A percentile compares a stretch with the other conserved stretches of the same genome.
Evolutionary conservation across 345 rosid genomes (phyloP).

Genomic region (Lumnitzera racemosa): DNA sequence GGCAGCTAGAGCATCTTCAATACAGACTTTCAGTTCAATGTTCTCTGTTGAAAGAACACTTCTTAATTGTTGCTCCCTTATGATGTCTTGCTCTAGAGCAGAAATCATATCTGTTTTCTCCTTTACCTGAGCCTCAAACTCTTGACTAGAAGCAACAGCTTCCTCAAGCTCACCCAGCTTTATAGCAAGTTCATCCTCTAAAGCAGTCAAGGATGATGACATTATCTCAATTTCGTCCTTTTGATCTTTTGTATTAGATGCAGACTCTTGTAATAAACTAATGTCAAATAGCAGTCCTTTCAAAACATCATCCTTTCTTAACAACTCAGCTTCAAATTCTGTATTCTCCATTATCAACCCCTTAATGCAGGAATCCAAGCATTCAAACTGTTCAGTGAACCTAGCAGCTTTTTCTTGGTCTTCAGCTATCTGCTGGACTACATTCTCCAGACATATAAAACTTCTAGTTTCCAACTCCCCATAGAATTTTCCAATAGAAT

Average conservation of each 20-base stretch:
- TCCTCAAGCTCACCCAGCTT: constrained; percentile 57
- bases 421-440: constrained; percentile 43
- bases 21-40: constrained; percentile 40
- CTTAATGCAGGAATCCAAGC: constrained; percentile 39
- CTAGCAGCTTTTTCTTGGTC: constrained; percentile 31
- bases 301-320: constrained; percentile 75
- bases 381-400: constrained; percentile 41
- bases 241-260: constrained; percentile 66
- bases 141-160: constrained; percentile 34
- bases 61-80: constrained; percentile 28
- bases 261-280: constrained; percentile 85
- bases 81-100: constrained; percentile 38
- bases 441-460: constrained; percentile 27
- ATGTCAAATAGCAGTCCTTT: constrained; percentile 80
- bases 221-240: constrained; percentile 74
- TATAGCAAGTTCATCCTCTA: constrained; percentile 56
- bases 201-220: constrained; percentile 47
- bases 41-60: constrained; percentile 35
- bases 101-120: constrained; percentile 48
- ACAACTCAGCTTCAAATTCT: constrained; percentile 53
- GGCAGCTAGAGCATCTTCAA: constrained; percentile 37
- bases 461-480: constrained; percentile 21
- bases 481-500: constrained; percentile 13
- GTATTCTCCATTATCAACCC: constrained; percentile 47
- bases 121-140: constrained; percentile 55